Evolutionary conservation across 192 early-diverging fungal genomes (phyloP).

Genomic region (Coemansia sp.): DNA sequence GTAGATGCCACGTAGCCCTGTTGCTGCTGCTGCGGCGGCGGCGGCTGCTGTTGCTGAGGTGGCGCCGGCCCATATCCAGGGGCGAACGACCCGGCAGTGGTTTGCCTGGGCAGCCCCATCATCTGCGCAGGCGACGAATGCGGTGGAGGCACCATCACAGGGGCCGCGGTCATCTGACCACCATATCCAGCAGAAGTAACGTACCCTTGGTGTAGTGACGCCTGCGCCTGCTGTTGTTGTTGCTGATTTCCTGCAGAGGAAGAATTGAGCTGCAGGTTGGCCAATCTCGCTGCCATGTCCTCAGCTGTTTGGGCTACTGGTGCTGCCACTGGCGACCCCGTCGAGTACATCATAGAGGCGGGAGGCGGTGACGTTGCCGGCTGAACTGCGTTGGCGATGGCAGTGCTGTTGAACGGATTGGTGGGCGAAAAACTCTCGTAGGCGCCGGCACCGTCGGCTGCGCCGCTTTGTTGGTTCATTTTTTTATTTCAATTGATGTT

Average conservation of each 20-base stretch:
- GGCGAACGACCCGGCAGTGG: conserved; percentile 27
- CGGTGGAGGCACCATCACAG: conserved; percentile 11
- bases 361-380: neutral
- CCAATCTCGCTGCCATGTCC: conserved; percentile 32
- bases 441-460: conserved; percentile 2
- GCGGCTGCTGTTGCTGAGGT: conserved; percentile 3
- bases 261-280: conserved; percentile 45
- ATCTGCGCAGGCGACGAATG: conserved; percentile 16
- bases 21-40: conserved; percentile 4
- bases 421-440: conserved; percentile 40
- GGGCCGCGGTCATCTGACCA: conserved; percentile 26
- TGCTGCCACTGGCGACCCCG: neutral
- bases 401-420: conserved; percentile 48
- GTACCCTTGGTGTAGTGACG: conserved; percentile 11
- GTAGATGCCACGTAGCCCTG: conserved; percentile 1
- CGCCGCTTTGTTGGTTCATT: conserved; percentile 16
- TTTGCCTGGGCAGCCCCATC: conserved; percentile 5
- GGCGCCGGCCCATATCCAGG: conserved; percentile 52
- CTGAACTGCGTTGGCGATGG: conserved; percentile 1
- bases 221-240: neutral
- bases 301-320: neutral
- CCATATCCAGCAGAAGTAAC: conserved; percentile 16
- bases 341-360: neutral
- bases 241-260: conserved; percentile 2
- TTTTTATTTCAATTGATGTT: neutral